Conservation (phyloP, 495 filamentous ascomycete genomes). For the Aspergillus ostianus region DNA sequence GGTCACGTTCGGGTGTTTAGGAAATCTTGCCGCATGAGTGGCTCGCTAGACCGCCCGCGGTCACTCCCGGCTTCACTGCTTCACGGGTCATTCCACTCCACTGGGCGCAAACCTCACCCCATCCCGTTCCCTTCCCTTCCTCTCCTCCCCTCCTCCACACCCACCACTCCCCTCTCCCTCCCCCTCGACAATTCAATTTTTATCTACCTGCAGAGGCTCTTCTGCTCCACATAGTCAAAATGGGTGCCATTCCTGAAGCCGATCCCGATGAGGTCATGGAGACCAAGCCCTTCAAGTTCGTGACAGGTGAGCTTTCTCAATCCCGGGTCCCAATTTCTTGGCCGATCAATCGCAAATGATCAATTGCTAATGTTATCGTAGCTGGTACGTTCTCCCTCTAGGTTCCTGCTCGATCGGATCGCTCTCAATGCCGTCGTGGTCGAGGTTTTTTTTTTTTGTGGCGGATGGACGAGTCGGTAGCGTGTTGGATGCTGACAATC, state of each 20-base stretch:
- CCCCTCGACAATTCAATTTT: slow-evolving; percentile 18
- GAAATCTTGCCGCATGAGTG: slow-evolving; percentile 42
- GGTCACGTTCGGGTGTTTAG: slow-evolving; percentile 38
- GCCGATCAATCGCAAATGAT: slow-evolving; percentile 32
- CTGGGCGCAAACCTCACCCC: slow-evolving; percentile 21
- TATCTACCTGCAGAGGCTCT: slow-evolving; percentile 26
- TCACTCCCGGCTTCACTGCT: slow-evolving; percentile 41
- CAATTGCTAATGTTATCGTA: slow-evolving; percentile 48
- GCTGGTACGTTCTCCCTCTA: slow-evolving; percentile 41
- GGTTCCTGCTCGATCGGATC: slow-evolving; percentile 18
- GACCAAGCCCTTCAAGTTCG: slow-evolving; percentile 99
- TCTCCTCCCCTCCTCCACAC: slow-evolving; percentile 26
- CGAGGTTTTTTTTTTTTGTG: slow-evolving; percentile 16
- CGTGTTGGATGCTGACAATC: slow-evolving; percentile 31
- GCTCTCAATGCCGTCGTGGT: slow-evolving; percentile 13
- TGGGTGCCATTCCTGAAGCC: slow-evolving; percentile 63
- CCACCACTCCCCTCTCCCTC: slow-evolving; percentile 18
- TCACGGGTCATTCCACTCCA: slow-evolving; percentile 33
- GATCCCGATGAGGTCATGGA: slow-evolving; percentile 82
- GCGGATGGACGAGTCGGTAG: slow-evolving; percentile 9
- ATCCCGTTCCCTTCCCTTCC: slow-evolving; percentile 19
- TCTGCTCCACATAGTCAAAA: slow-evolving; percentile 31
- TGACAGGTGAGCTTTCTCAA: slow-evolving; percentile 74
- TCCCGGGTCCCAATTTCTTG: slow-evolving; percentile 19
- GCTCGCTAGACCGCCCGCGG: slow-evolving; percentile 48